phyloP scores from a whole-genome alignment of 2,329 filamentous ascomycete genomes.

The Pyricularia pennisetigena region DNA sequence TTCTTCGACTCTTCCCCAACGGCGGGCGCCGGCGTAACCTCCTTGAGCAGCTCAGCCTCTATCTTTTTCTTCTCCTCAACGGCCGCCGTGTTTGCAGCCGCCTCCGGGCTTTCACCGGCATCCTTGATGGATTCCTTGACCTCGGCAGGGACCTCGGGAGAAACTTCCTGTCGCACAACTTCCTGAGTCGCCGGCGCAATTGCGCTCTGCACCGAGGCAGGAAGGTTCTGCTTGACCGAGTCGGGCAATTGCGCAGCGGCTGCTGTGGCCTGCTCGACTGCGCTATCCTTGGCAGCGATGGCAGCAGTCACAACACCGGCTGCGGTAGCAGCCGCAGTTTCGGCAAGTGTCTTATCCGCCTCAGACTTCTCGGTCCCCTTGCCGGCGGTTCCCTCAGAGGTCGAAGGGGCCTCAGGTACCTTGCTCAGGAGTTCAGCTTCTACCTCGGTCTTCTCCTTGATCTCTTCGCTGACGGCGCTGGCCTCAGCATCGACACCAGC shows the following conservation, averaged over 20 bases:
- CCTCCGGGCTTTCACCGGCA: slow-evolving; percentile 58
- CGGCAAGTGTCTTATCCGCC: slow-evolving; percentile 27
- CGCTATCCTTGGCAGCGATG: slow-evolving; percentile 25
- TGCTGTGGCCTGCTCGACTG: slow-evolving; percentile 26
- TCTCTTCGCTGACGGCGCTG: slow-evolving; percentile 52
- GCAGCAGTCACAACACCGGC: slow-evolving; percentile 17
- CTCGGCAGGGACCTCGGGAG: slow-evolving; percentile 41
- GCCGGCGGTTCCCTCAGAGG: slow-evolving; percentile 44
- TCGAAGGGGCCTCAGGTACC: slow-evolving; percentile 49
- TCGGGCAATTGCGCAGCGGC: slow-evolving; percentile 40
- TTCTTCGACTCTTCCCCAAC: slow-evolving; percentile 19
- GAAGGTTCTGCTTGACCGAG: slow-evolving; percentile 39
- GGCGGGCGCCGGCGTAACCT: slow-evolving; percentile 37
- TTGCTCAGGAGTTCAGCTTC: slow-evolving; percentile 62
- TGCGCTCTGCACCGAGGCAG: slow-evolving; percentile 37
- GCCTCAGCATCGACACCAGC: slow-evolving; percentile 58
- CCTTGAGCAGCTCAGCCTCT: slow-evolving; percentile 63
- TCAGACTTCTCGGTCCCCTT: slow-evolving; percentile 44
- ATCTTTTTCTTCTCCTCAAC: slow-evolving; percentile 67
- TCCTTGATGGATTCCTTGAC: slow-evolving; percentile 48
- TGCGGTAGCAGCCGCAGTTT: slow-evolving; percentile 27
- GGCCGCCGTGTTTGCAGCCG: slow-evolving; percentile 55
- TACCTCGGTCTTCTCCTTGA: slow-evolving; percentile 60
- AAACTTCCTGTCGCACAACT: slow-evolving; percentile 30
- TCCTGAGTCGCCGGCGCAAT: slow-evolving; percentile 33